Percentiles rank a stretch among this genome's conserved stretches.
Conservation (phyloP, 2,329 filamentous ascomycete species). For the Cladophialophora yegresii region DNA sequence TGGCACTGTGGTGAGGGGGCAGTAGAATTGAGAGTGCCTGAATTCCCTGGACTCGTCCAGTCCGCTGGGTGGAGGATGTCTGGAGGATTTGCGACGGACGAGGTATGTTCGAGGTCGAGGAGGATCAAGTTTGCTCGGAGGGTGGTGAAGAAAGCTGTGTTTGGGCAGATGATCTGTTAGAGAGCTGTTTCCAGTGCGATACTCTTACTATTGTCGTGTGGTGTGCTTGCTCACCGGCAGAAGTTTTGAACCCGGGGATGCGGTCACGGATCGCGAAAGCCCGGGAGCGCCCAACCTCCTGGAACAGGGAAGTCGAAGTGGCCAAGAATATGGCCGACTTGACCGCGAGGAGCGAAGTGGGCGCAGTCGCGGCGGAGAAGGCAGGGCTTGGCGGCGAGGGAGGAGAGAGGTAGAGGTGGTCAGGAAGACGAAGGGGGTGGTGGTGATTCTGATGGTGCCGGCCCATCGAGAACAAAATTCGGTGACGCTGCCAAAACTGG, state of each 20-base stretch:
- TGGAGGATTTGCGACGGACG: conserved; percentile 67
- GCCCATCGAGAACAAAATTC: conserved; percentile 28
- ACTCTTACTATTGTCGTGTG: conserved; percentile 21
- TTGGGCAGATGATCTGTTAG: conserved; percentile 2
- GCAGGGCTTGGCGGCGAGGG: conserved; percentile 23
- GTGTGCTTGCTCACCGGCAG: conserved; percentile 37
- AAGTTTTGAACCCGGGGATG: conserved; percentile 41
- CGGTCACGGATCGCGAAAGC: conserved; percentile 38
- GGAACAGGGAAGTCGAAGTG: conserved; percentile 23
- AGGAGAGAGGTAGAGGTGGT: conserved; percentile 36
- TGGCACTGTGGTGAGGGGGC: conserved; percentile 41
- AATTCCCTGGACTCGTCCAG: conserved; percentile 46
- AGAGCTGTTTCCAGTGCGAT: background rate
- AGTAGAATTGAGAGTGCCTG: conserved; percentile 44
- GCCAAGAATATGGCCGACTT: conserved; percentile 25
- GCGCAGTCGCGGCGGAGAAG: conserved; percentile 26
- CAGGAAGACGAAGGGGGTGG: conserved; percentile 32
- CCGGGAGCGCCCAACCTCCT: conserved; percentile 29
- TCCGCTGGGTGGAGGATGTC: conserved; percentile 56
- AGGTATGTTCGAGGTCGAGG: conserved; percentile 61
- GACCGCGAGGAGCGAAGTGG: conserved; percentile 31
- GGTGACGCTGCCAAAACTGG: conserved; percentile 22
- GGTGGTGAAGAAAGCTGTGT: conserved; percentile 76
- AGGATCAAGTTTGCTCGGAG: conserved; percentile 77
- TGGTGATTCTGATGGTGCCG: conserved; percentile 36